Evolutionary conservation across 2,329 filamentous ascomycete genomes (phyloP).

Genomic region (Drechslerella coelobrocha): DNA sequence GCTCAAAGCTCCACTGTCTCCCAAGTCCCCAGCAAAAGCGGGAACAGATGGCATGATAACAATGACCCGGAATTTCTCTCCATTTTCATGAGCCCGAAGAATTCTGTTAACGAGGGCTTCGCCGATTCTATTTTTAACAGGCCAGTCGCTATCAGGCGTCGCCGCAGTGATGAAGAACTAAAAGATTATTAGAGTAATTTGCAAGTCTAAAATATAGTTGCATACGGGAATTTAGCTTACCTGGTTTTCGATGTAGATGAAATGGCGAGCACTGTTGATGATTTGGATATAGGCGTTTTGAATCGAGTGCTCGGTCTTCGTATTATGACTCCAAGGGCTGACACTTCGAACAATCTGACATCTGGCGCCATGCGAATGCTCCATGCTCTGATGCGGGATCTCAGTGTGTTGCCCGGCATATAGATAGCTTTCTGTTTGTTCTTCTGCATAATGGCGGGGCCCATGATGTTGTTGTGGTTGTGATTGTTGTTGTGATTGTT

Average conservation of each 20-base stretch:
- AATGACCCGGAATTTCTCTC: constrained; percentile 75
- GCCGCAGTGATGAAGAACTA: constrained; percentile 89
- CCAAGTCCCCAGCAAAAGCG: constrained; percentile 80
- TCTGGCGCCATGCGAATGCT: constrained; percentile 62
- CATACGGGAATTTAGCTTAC: constrained; percentile 55
- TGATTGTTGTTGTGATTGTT: constrained; percentile 2
- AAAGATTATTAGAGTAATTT: constrained; percentile 18
- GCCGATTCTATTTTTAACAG: constrained; percentile 79
- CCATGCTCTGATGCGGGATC: constrained; percentile 2
- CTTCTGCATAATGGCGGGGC: constrained; percentile 24
- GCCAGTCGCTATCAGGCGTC: constrained; percentile 68
- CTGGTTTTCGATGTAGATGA: constrained; percentile 80
- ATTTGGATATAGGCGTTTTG: constrained; percentile 80
- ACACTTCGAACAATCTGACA: constrained; percentile 62
- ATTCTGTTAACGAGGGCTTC: constrained; percentile 80
- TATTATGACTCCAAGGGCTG: constrained; percentile 68
- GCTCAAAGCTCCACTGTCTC: constrained; percentile 73
- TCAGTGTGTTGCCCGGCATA: constrained; percentile 1
- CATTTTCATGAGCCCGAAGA: constrained; percentile 70
- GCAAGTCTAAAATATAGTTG: background rate
- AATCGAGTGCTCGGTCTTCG: constrained; percentile 75
- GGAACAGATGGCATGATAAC: constrained; percentile 81
- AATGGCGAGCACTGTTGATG: constrained; percentile 73
- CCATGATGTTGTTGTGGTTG: background rate
- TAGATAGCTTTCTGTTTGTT: constrained; percentile 8